Base-by-base conservation (phyloP, 768 basidiomycete genomes). In the Mycena capillaripes region DNA sequence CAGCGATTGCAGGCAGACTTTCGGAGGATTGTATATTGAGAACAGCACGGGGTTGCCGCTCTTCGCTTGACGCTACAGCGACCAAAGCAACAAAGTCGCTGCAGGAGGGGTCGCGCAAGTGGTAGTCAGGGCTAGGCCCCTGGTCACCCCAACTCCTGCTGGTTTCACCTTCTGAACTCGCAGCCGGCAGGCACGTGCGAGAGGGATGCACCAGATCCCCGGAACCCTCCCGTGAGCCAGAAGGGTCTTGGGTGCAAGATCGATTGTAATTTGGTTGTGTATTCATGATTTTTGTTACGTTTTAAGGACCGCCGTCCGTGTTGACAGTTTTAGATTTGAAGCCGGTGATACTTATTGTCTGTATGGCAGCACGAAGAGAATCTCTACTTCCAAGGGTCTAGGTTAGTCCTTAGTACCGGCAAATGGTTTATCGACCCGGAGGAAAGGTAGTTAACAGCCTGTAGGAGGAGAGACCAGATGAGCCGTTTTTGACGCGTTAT, bases 171-270 rank as follows among this genome's bases (percentile, higher is more conserved):
- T 68, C 1, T 68, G 48, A 52, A 60, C 66, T 68, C 58, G 58
- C 48, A 27, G 66, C 66, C 57, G 34, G 66, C 66, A 68, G 66
- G 56, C 66, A 67, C 66, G 19, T 8, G 25, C 55, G 65, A 66
- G 65, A 57, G 55, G 65, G 65, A 66, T 25, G 66, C 32, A 67
- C 56, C 66, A 52, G 42, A 67, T 67, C 66, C 66, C 66, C 66
- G 44, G 64, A 67, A 58, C 56, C 66, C 66, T 67, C 66, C 66
- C 66, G 66, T 57, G 66, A 58, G 3, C 66, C 66, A 58, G 66
- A 52, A 65, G 64, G 64, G 53, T 12, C 66, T 66, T 6, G 8
- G 66, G 55, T 66, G 44, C 55, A 38, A 60, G 0, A n/a, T n/a
- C 42, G 21, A 34, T 50, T 21, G 23, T 52, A n/a, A n/a, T 21